These are phyloP conservation scores for Suillus weaverae DNA, from an alignment of 768 basidiomycete genomes.

Conservation along the genomic window DNA sequence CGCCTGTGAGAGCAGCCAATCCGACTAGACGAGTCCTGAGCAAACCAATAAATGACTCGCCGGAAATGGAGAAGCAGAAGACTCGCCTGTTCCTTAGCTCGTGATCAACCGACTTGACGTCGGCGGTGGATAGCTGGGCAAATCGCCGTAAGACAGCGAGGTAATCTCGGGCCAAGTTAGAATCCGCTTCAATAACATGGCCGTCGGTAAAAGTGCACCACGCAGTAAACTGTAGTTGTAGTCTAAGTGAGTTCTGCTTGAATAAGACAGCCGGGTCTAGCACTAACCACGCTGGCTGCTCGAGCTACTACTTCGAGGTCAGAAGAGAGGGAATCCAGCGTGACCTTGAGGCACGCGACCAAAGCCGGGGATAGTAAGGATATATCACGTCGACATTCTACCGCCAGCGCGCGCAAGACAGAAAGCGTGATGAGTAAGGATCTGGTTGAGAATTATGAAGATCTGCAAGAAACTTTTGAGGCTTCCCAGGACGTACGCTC, in stretches of 20 bases:
- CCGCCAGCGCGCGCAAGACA: slow-evolving; percentile 78
- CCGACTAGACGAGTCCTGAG: slow-evolving; percentile 81
- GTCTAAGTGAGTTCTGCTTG: background rate
- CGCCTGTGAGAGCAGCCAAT: slow-evolving; percentile 77
- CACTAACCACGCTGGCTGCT: slow-evolving; percentile 76
- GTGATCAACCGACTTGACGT: slow-evolving; percentile 51
- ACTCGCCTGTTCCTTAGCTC: slow-evolving; percentile 75
- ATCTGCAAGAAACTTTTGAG: slow-evolving; percentile 2
- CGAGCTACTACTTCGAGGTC: slow-evolving; percentile 79
- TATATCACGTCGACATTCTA: slow-evolving; percentile 85
- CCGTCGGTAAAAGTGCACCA: slow-evolving; percentile 94
- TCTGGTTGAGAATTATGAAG: slow-evolving; percentile 35
- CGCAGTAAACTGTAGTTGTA: slow-evolving; percentile 76
- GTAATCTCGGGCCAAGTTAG: slow-evolving; percentile 67
- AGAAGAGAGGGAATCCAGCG: slow-evolving; percentile 51
- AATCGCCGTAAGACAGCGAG: slow-evolving; percentile 66
- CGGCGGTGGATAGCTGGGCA: slow-evolving; percentile 54
- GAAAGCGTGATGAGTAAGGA: slow-evolving; percentile 80
- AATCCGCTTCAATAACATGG: slow-evolving; percentile 77
- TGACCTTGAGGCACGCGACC: slow-evolving; percentile 60
- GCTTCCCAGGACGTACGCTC: slow-evolving; percentile 60
- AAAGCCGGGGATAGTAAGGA: slow-evolving; percentile 71
- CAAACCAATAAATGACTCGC: background rate
- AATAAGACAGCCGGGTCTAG: background rate
- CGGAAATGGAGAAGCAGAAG: background rate